phyloP scores from a whole-genome alignment of 225 moss, liverwort and hornwort genomes.

The Ulota crispa region DNA sequence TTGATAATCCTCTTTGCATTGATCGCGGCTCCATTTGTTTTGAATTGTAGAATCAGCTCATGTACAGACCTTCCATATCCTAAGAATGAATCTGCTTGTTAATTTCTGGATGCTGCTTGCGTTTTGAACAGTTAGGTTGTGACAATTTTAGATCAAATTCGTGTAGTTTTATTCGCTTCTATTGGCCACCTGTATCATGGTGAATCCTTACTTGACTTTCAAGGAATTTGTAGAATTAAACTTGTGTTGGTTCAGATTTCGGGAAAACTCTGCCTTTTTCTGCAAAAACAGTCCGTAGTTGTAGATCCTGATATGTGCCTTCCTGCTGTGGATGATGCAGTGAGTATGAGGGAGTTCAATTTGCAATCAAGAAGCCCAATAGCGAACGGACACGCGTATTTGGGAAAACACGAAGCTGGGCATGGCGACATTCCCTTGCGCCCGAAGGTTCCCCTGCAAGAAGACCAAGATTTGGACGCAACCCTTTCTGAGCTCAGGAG shows the following conservation, averaged over 20 bases:
- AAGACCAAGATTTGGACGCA: not conserved
- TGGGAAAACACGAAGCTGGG: conserved; percentile 8
- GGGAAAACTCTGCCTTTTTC: too few relatives aligned
- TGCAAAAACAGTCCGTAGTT: not conserved
- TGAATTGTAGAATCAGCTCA: not conserved
- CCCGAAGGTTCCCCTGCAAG: conserved; percentile 25
- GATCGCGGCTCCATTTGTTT: not conserved
- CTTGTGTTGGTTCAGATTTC: not conserved
- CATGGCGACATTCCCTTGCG: conserved; percentile 17
- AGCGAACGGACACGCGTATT: not conserved
- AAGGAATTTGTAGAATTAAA: not conserved
- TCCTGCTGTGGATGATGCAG: conserved; percentile 25
- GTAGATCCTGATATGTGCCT: not conserved
- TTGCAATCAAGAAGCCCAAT: not conserved
- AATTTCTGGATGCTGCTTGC: not conserved
- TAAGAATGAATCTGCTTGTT: not conserved
- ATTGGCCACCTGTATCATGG: not conserved
- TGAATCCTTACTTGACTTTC: not conserved
- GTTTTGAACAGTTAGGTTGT: not conserved
- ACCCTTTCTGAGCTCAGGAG: not conserved
- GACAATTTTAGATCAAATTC: not conserved
- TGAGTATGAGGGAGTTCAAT: conserved; percentile 30
- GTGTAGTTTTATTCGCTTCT: not conserved
- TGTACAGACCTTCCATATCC: not conserved
- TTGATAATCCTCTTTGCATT: not conserved